Conservation (phyloP, 2,329 filamentous ascomycete species). For the Hypomyces rosellus region DNA sequence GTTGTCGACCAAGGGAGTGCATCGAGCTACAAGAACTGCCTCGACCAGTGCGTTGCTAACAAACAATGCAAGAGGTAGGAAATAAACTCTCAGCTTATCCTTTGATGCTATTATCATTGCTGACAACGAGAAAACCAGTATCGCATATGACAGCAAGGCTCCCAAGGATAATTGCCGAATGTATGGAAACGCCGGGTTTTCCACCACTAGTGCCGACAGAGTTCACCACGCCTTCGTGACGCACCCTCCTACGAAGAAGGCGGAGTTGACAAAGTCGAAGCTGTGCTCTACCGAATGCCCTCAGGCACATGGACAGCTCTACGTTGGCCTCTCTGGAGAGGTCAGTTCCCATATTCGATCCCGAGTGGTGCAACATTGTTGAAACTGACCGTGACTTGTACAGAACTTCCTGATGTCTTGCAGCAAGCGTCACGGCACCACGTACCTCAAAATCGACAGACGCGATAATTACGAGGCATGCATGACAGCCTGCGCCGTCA, state of each 20-base stretch:
- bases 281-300: slow-evolving; percentile 14
- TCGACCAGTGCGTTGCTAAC: slow-evolving; percentile 11
- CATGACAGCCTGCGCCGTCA: slow-evolving; percentile 10
- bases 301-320: slow-evolving; percentile 12
- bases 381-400: background rate
- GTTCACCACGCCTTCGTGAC: slow-evolving; percentile 11
- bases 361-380: background rate
- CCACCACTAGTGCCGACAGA: background rate
- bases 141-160: slow-evolving; percentile 1
- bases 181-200: slow-evolving; percentile 12
- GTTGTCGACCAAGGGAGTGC: slow-evolving; percentile 6
- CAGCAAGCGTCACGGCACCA: slow-evolving; percentile 14
- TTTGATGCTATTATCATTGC: background rate
- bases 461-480: slow-evolving; percentile 6
- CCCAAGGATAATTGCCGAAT: slow-evolving; percentile 12
- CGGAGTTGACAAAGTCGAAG: slow-evolving; percentile 8
- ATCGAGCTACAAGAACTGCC: slow-evolving; percentile 8
- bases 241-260: slow-evolving; percentile 8
- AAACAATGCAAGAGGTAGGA: slow-evolving; percentile 13
- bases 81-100: background rate
- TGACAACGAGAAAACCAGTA: background rate
- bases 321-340: slow-evolving; percentile 1
- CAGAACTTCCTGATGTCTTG: slow-evolving; percentile 15
- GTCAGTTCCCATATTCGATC: slow-evolving; percentile 1
- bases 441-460: slow-evolving; percentile 7